Base-by-base conservation (phyloP, 139 green algal species). In the Tetradesmus lagerheimii region DNA sequence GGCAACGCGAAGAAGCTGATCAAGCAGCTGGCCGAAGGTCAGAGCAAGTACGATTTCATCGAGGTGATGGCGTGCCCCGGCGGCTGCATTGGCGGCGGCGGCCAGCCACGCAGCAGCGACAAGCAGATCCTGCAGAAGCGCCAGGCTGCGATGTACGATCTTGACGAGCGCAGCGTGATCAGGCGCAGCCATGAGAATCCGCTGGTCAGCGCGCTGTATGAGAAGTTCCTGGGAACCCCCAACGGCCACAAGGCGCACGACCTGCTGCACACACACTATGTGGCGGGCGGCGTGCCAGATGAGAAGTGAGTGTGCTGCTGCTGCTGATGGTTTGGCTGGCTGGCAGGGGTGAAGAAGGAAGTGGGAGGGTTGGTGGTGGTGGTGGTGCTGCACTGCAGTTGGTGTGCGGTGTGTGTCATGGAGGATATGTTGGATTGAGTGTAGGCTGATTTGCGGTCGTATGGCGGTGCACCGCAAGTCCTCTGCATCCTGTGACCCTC, bases 1-100 rank as follows among this genome's bases (percentile, higher is more conserved):
- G 95, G 94, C 85, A 96, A 96, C 83, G 95, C 95, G 67, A 96
- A 96, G 93, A 96, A 96, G 91, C 80, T 97, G 27, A 91, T 97
- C 71, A 93, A 94, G 78, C 31, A 47, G 16, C 37, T 88, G 25
- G 14, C 57, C 35, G 83, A 80, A 14, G 83, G 83, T 62, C 34
- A 37, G 11, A 47, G 20, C 57, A 88, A 88, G 83, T 93, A 95
- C 64, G 91, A 95, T 83, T 96, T 97, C 67, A 88, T 97, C 8
- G 95, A 97, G 91, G 93, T 96, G 34, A 95, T 95, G 93, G 90
- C 93, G 0, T 95, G 93, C 86, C 91, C 93, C 11, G 86, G 90
- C 34, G 93, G 93, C 45, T 97, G 95, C 91, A 95, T 97, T 79
- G 93, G 94, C 29, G 95, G 95, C 57, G 95, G 92, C 67, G 95